Conservation (phyloP, 2,329 filamentous ascomycete species). For the Fusarium oxysporum region DNA sequence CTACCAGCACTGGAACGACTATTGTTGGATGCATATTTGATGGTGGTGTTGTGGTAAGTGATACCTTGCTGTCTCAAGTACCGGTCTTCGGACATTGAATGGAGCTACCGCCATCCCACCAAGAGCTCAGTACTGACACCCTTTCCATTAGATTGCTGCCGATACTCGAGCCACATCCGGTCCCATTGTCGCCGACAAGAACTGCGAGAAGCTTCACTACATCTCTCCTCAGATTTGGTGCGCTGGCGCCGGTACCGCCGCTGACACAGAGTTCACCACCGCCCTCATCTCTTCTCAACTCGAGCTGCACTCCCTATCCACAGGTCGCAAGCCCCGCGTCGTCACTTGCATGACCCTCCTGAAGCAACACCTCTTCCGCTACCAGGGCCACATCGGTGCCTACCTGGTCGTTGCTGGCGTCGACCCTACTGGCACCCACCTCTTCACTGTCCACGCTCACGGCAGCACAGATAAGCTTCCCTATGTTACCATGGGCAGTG, state of each 20-base stretch:
- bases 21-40: slow-evolving; percentile 98
- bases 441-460: slow-evolving; percentile 99
- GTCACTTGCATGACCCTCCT: slow-evolving; percentile 99
- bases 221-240: slow-evolving; percentile 99
- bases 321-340: slow-evolving; percentile 94
- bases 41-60: slow-evolving; percentile 89
- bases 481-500: slow-evolving; percentile 99
- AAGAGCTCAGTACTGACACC: slow-evolving; percentile 32
- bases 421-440: slow-evolving; percentile 92
- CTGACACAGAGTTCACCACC: slow-evolving; percentile 99
- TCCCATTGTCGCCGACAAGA: slow-evolving; percentile 99
- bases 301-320: slow-evolving; percentile 95
- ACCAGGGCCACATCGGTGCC: slow-evolving; percentile 97
- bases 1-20: slow-evolving; percentile 97
- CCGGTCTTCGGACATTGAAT: background rate
- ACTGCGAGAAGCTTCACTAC: slow-evolving; percentile 99
- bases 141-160: slow-evolving; percentile 80
- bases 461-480: slow-evolving; percentile 98
- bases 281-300: slow-evolving; percentile 98
- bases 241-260: slow-evolving; percentile 95
- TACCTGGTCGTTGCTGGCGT: slow-evolving; percentile 98
- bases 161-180: slow-evolving; percentile 97
- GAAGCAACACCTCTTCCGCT: slow-evolving; percentile 98
- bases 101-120: slow-evolving; percentile 11
- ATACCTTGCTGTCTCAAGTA: background rate